Evolutionary conservation across 352 stramenopile species (phyloP).

Genomic region (Thraustotheca clavata): DNA sequence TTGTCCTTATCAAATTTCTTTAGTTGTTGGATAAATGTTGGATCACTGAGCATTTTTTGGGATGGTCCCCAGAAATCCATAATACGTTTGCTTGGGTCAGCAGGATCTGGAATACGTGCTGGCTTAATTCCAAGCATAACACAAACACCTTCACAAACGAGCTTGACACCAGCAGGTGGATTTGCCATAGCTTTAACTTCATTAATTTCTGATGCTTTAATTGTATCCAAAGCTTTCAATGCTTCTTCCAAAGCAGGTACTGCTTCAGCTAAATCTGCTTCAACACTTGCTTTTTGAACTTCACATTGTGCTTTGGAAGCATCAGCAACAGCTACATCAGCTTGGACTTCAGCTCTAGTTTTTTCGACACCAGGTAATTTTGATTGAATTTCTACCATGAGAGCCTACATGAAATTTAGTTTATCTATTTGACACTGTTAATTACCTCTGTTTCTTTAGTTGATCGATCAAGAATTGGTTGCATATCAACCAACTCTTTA

Average conservation of each 20-base stretch:
- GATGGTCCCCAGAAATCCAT: slow-evolving; percentile 94
- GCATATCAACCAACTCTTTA: slow-evolving; percentile 89
- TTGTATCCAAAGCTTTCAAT: slow-evolving; percentile 88
- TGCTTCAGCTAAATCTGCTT: slow-evolving; percentile 88
- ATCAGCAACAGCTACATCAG: slow-evolving; percentile 65
- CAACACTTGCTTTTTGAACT: slow-evolving; percentile 75
- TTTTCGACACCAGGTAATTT: slow-evolving; percentile 87
- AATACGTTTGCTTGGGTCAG: slow-evolving; percentile 88
- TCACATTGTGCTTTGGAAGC: slow-evolving; percentile 86
- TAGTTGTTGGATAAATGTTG: slow-evolving; percentile 86
- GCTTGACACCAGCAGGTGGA: slow-evolving; percentile 86
- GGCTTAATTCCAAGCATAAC: slow-evolving; percentile 93
- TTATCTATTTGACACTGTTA: not conserved
- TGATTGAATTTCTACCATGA: slow-evolving; percentile 91
- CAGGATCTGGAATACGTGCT: slow-evolving; percentile 83
- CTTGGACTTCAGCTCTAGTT: slow-evolving; percentile 68
- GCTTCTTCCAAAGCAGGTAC: slow-evolving; percentile 90
- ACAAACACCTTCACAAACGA: slow-evolving; percentile 91
- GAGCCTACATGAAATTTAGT: slow-evolving; percentile 29
- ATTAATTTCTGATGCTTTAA: slow-evolving; percentile 89
- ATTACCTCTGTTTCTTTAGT: slow-evolving; percentile 77
- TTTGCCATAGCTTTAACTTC: slow-evolving; percentile 92
- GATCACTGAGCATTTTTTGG: slow-evolving; percentile 90
- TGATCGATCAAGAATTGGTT: slow-evolving; percentile 87
- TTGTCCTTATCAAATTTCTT: slow-evolving; percentile 90